A percentile compares a stretch with the other conserved stretches of the same genome.
Conservation (phyloP, 2,329 filamentous ascomycete species). For the Claviceps spartinae region DNA sequence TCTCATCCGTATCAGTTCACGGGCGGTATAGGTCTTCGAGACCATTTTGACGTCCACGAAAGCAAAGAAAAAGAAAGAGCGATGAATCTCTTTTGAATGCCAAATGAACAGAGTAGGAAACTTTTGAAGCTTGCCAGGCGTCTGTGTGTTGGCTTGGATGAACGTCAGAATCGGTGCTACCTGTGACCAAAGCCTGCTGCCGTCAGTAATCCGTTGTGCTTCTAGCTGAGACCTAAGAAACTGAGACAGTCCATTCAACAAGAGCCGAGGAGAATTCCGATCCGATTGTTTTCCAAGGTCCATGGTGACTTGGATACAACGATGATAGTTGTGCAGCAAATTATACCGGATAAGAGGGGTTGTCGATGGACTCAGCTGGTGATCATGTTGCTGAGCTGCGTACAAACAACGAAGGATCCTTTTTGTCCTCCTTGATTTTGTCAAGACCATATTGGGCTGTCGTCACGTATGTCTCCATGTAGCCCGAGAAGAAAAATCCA, state of each 20-base stretch:
- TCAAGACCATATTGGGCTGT: constrained; percentile 14
- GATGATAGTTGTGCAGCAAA: constrained; percentile 17
- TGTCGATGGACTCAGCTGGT: constrained; percentile 20
- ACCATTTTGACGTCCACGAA: constrained; percentile 28
- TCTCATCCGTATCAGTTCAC: constrained; percentile 29
- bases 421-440: constrained; percentile 15
- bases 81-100: constrained; percentile 20
- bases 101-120: constrained; percentile 28
- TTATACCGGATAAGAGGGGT: constrained; percentile 18
- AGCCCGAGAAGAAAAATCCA: neutral
- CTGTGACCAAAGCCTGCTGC: constrained; percentile 15
- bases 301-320: constrained; percentile 16
- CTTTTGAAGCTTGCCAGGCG: constrained; percentile 9
- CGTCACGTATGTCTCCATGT: constrained; percentile 1
- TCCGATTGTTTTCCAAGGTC: constrained; percentile 17
- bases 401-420: constrained; percentile 23
- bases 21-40: constrained; percentile 27
- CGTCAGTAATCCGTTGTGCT: constrained; percentile 19
- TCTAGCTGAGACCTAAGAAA: constrained; percentile 15
- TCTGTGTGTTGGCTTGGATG: constrained; percentile 15
- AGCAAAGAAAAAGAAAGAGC: constrained; percentile 27
- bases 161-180: constrained; percentile 21
- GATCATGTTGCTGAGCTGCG: constrained; percentile 22
- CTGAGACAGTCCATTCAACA: constrained; percentile 11
- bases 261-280: constrained; percentile 9